Percentiles rank a stretch among this genome's conserved stretches.
phyloP scores from a whole-genome alignment of 2,329 filamentous ascomycete species.

The Ophiocordyceps sinensis region DNA sequence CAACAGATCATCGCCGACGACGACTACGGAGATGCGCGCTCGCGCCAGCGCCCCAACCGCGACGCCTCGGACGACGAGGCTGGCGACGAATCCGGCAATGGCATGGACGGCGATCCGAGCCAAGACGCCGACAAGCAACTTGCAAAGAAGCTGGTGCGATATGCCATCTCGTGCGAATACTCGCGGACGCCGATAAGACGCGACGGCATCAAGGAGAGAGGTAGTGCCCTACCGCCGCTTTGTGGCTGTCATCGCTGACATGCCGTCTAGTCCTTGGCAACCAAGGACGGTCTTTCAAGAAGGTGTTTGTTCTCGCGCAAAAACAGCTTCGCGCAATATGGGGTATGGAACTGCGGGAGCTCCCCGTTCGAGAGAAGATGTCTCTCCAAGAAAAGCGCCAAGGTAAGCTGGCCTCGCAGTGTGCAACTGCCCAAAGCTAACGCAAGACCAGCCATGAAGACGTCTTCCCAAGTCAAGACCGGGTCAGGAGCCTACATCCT shows the following conservation, averaged over 20 bases:
- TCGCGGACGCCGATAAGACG: constrained; percentile 44
- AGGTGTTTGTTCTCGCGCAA: constrained; percentile 67
- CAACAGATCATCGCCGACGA: constrained; percentile 12
- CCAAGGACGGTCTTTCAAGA: constrained; percentile 55
- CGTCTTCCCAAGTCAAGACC: constrained; percentile 36
- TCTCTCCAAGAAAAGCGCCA: constrained; percentile 65
- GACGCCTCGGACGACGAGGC: constrained; percentile 16
- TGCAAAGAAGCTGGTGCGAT: constrained; percentile 54
- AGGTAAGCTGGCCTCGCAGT: constrained; percentile 29
- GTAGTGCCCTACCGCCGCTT: constrained; percentile 16
- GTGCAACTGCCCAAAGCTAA: not conserved
- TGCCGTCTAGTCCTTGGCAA: constrained; percentile 51
- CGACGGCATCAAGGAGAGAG: constrained; percentile 49
- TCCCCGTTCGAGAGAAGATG: constrained; percentile 68
- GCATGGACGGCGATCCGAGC: constrained; percentile 16
- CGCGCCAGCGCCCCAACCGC: constrained; percentile 16
- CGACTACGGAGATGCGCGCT: constrained; percentile 18
- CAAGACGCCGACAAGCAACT: constrained; percentile 33
- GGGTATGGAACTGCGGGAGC: constrained; percentile 84
- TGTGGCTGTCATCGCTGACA: constrained; percentile 2
- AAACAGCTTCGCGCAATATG: constrained; percentile 54
- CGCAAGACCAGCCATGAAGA: constrained; percentile 20
- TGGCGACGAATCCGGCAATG: constrained; percentile 22
- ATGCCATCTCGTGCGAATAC: constrained; percentile 52
- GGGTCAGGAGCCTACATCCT: constrained; percentile 64